These are phyloP conservation scores for Phialophora macrospora DNA, from an alignment of 2,329 filamentous ascomycete species.

Conservation along the genomic window DNA sequence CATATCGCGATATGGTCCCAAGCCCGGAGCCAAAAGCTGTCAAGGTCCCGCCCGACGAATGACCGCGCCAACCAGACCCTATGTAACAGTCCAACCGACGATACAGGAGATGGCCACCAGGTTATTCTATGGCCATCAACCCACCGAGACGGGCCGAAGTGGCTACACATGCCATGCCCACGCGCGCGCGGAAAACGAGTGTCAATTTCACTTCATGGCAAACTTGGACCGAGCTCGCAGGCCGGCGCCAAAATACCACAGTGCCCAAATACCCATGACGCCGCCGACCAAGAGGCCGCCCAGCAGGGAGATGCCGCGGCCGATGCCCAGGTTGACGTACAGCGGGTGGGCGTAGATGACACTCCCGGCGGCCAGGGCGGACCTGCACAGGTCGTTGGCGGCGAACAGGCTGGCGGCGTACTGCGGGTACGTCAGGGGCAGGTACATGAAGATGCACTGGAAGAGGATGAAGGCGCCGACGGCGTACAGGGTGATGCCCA, in stretches of 20 bases:
- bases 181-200: no score
- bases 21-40: no score
- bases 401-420: slow-evolving; percentile 41
- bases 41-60: no score
- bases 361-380: slow-evolving; percentile 43
- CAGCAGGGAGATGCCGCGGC: slow-evolving; percentile 43
- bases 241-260: slow-evolving; percentile 63
- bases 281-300: slow-evolving; percentile 46
- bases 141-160: no score
- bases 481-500: slow-evolving; percentile 36
- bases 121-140: no score
- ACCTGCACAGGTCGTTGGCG: slow-evolving; percentile 41
- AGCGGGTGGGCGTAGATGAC: slow-evolving; percentile 47
- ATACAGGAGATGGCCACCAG: no score
- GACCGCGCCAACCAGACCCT: no score
- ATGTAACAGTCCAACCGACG: no score
- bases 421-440: slow-evolving; percentile 39
- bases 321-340: slow-evolving; percentile 46
- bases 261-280: slow-evolving; percentile 62
- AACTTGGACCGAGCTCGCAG: slow-evolving; percentile 65
- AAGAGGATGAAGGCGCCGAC: slow-evolving; percentile 37
- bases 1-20: neutral
- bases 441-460: slow-evolving; percentile 42
- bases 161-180: no score
- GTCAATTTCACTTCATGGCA: slow-evolving; percentile 13